Evolutionary conservation across 2,329 filamentous ascomycete species (phyloP), one percentile per base, ranked within the genome.

Genomic region (Raffaelea deltoideospora): DNA sequence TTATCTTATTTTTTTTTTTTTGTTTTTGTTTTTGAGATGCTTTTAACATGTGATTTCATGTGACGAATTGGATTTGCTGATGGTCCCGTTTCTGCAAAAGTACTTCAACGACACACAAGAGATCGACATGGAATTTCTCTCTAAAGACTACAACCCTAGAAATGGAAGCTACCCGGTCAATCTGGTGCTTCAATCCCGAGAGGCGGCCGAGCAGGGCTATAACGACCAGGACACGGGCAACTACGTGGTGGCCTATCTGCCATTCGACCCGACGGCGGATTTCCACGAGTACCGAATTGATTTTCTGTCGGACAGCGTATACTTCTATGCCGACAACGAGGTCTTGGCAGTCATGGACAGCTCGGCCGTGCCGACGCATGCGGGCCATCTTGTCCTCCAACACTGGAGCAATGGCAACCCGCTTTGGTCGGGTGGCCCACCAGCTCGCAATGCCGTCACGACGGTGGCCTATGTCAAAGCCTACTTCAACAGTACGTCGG

Each of bases 221-320:
- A 67, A 83, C 47, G 77, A 79, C 1, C 61, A 62, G 30, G 57
- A 59, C 35, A 79, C 77, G 2, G 59, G 62, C 3, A 70, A 64
- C 36, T 83, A 74, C 53, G 51, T 65, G 37, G 58, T 68, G 28
- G 58, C 70, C 22, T 59, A 69, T 34, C 62, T 87, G 2, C 63
- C 69, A 0, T 87, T 86, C 55, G 61, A 78, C 43, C 78, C 81
- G 0, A 72, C 74, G 1, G 51, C 55, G 1, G 68, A 52, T 29
- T 83, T 79, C 48, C 80, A 87, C 55, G 81, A 87, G 56, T 86
- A 86, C 50, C 77, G 82, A 27, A 79, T 87, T 53, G 82, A 88
- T 55, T 86, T 80, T 58, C 53, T 75, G 14, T 65, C 70, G 0
- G 63, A 61, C 1, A 60, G 60, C 1, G 76, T 87, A 9, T 52